Percentiles rank a stretch among this genome's conserved stretches.
Evolutionary conservation across 108 stramenopile genomes (phyloP).

Genomic region (Aurantiochytrium sp.): DNA sequence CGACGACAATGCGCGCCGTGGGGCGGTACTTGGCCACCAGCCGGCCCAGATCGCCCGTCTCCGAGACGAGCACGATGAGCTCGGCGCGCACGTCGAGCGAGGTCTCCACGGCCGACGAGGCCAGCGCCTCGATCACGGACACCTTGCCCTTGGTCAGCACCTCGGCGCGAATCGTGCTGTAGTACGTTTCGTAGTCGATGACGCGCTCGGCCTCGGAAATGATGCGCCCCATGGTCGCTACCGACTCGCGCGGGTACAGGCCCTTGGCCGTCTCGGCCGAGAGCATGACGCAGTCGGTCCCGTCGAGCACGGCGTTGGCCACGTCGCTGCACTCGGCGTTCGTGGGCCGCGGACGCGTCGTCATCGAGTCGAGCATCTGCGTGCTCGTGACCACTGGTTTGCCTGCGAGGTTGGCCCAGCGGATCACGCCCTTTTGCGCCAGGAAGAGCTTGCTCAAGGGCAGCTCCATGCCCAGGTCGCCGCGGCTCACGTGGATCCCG

Average conservation of each 20-base stretch:
- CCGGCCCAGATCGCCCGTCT: conserved; percentile 83
- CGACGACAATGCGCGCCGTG: conserved; percentile 31
- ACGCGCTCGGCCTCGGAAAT: conserved; percentile 83
- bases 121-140: conserved; percentile 72
- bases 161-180: not conserved
- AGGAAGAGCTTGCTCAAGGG: conserved; percentile 48
- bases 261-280: conserved; percentile 94
- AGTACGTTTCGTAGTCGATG: conserved; percentile 33
- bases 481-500: conserved; percentile 41
- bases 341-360: conserved; percentile 92
- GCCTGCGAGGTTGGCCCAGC: conserved; percentile 32
- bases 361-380: conserved; percentile 99
- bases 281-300: conserved; percentile 96
- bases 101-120: conserved; percentile 96
- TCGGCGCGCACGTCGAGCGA: conserved; percentile 84
- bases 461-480: conserved; percentile 48
- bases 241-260: conserved; percentile 76
- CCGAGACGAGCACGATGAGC: conserved; percentile 83
- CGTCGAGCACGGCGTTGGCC: conserved; percentile 94
- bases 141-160: not conserved
- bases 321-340: conserved; percentile 98
- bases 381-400: conserved; percentile 86
- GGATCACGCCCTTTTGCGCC: conserved; percentile 63
- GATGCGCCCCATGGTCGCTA: conserved; percentile 85
- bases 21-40: conserved; percentile 95